These are phyloP conservation scores for Kazachstania kunashirensis DNA, from an alignment of 805 yeast genomes.

Conservation along the genomic window DNA sequence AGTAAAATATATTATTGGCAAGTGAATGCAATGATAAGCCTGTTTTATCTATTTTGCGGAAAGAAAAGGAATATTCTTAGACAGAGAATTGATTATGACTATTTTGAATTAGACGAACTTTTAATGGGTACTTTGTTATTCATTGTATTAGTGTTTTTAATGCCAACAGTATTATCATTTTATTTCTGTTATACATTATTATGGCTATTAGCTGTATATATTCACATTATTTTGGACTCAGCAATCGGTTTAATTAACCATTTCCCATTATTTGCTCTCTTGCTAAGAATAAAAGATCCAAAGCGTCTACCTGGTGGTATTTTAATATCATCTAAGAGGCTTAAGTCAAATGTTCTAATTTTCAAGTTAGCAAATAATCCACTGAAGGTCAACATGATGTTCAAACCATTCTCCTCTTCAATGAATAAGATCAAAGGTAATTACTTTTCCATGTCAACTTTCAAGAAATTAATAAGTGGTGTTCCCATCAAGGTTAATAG, in stretches of 20 bases:
- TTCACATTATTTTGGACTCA: conserved; percentile 47
- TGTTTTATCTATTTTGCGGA: conserved; percentile 81
- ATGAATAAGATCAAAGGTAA: conserved; percentile 33
- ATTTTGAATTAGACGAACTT: conserved; percentile 78
- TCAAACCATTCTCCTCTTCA: conserved; percentile 38
- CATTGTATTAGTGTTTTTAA: conserved; percentile 62
- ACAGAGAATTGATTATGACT: conserved; percentile 74
- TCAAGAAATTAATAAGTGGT: conserved; percentile 38
- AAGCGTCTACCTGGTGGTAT: conserved; percentile 57
- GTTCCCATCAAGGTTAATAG: conserved; percentile 37
- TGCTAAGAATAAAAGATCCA: conserved; percentile 72
- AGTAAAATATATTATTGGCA: conserved; percentile 76
- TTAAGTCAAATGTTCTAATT: conserved; percentile 8
- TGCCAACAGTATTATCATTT: conserved; percentile 84
- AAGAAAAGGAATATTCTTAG: conserved; percentile 77
- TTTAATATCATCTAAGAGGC: conserved; percentile 7
- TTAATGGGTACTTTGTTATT: conserved; percentile 82
- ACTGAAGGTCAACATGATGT: conserved; percentile 35
- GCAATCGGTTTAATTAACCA: conserved; percentile 61
- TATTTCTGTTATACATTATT: conserved; percentile 62
- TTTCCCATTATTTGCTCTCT: conserved; percentile 74
- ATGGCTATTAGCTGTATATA: conserved; percentile 41
- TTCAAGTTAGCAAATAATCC: conserved; percentile 37
- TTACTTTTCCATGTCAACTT: conserved; percentile 35
- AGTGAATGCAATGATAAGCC: conserved; percentile 52